These are phyloP conservation scores for Trypanosoma lewisi DNA, from an alignment of 208 protist genomes.

Conservation along the genomic window DNA sequence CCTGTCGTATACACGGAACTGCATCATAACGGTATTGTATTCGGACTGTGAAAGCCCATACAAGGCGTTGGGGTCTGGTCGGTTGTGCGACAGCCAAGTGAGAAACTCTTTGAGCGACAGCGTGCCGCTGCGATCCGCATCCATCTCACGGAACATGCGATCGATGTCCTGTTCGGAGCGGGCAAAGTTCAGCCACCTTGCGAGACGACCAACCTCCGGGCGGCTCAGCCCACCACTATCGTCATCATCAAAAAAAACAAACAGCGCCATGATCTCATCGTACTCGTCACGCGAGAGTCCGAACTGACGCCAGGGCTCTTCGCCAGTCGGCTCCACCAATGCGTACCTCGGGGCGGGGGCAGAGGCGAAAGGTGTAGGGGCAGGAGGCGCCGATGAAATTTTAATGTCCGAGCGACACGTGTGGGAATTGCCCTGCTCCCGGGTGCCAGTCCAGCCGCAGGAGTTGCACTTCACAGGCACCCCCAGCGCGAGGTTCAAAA, in stretches of 20 bases:
- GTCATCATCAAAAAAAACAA: slow-evolving; percentile 81
- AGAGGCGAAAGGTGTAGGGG: not conserved
- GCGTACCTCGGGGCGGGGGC: slow-evolving; percentile 18
- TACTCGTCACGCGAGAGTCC: slow-evolving; percentile 72
- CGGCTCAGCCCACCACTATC: slow-evolving; percentile 59
- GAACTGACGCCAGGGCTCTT: slow-evolving; percentile 56
- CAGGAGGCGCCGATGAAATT: not conserved
- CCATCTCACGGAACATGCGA: slow-evolving; percentile 79
- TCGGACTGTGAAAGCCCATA: slow-evolving; percentile 77
- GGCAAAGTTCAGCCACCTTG: slow-evolving; percentile 82
- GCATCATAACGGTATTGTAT: slow-evolving; percentile 89
- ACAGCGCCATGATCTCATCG: slow-evolving; percentile 78
- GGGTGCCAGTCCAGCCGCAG: slow-evolving; percentile 70
- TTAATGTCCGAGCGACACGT: slow-evolving; percentile 15
- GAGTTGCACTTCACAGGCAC: slow-evolving; percentile 49
- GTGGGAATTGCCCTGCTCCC: slow-evolving; percentile 36
- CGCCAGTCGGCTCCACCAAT: slow-evolving; percentile 44
- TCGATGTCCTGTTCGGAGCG: slow-evolving; percentile 58
- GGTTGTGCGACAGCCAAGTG: slow-evolving; percentile 70
- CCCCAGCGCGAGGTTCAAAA: slow-evolving; percentile 67
- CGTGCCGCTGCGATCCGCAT: slow-evolving; percentile 49
- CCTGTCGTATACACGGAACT: slow-evolving; percentile 74
- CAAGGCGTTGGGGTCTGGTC: slow-evolving; percentile 63
- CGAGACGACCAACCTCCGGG: slow-evolving; percentile 57
- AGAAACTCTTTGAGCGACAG: slow-evolving; percentile 74